Evolutionary conservation across 176 grass and related monocot genomes (phyloP), one percentile per base, ranked within the genome.

Genomic region (Lolium perenne): DNA sequence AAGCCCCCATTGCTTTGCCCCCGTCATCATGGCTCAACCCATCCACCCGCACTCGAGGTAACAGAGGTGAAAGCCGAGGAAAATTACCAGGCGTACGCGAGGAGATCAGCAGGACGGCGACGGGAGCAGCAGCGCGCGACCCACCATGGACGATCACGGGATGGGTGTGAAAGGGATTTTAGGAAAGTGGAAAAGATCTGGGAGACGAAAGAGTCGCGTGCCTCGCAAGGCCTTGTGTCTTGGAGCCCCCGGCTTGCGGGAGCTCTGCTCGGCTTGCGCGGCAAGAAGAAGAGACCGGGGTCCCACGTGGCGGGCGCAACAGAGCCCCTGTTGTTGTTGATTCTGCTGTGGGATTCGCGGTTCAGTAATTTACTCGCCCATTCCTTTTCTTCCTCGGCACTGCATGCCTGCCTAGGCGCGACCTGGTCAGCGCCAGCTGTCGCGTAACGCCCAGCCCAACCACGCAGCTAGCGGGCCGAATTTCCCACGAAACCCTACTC

Each of bases 191-290:
- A 43, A 43, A 67, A 67, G 61, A 67, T 67, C 61, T 50, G 45
- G 74, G 50, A 9, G 57, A 47, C 13, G 3, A 3, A 50, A 56
- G 49, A 35, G 74, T 38, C 49, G 74, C 25, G 74, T 45, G 38
- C 18, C 8, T 40, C n/a, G 26, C 26, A 0, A 1, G 3, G 64
- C 64, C 29, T 8, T 16, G 71, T 50, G 71, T 51, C 71, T 74
- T 74, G 71, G 45, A 74, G 71, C 59, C 54, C 25, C 22, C 14
- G 10, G 10, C 73, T 85, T 85, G 71, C 59, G 18, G 45, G 83
- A 67, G 73, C 83, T 64, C 45, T 47, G 23, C 73, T 64, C 45
- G 59, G 23, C 73, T 85, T 85, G 83, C 35, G 83, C 73, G 11
- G 73, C 72, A 78, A 77, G 73, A 85, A 77, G 72, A 77, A 49